Evolutionary conservation across 352 stramenopile species (phyloP).

Genomic region (Phytophthora sansomeana): DNA sequence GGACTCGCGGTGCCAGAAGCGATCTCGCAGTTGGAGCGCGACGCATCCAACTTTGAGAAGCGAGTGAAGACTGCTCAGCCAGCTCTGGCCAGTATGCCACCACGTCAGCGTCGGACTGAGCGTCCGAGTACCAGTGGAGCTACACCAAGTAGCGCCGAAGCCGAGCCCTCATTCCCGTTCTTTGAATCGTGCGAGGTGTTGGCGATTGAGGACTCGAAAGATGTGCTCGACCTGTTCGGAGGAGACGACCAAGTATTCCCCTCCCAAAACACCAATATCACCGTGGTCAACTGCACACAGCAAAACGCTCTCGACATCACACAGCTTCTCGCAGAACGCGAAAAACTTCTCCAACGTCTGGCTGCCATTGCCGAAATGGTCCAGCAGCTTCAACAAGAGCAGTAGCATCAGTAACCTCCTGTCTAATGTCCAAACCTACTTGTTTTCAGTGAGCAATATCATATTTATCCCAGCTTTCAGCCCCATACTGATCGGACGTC

Average conservation of each 20-base stretch:
- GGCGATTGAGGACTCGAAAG: constrained; percentile 43
- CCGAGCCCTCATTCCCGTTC: constrained; percentile 1
- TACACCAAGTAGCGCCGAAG: background rate
- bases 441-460: constrained; percentile 36
- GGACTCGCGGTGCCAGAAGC: constrained; percentile 60
- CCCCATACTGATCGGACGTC: background rate
- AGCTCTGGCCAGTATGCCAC: constrained; percentile 10
- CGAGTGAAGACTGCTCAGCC: constrained; percentile 55
- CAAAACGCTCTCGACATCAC: constrained; percentile 20
- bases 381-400: constrained; percentile 16
- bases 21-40: constrained; percentile 53
- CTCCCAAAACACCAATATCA: background rate
- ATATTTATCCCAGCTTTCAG: constrained; percentile 33
- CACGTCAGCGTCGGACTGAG: background rate
- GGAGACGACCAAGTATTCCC: constrained; percentile 13
- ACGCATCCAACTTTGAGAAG: constrained; percentile 47
- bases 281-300: background rate
- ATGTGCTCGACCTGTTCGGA: constrained; percentile 42
- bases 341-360: constrained; percentile 48
- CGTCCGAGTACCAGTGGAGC: constrained; percentile 14
- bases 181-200: constrained; percentile 35
- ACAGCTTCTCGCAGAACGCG: constrained; percentile 45
- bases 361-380: constrained; percentile 49
- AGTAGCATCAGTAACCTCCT: constrained; percentile 6
- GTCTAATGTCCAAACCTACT: constrained; percentile 11